Base-by-base conservation (phyloP, 2,329 filamentous ascomycete species). In the Sporothrix pallida region DNA sequence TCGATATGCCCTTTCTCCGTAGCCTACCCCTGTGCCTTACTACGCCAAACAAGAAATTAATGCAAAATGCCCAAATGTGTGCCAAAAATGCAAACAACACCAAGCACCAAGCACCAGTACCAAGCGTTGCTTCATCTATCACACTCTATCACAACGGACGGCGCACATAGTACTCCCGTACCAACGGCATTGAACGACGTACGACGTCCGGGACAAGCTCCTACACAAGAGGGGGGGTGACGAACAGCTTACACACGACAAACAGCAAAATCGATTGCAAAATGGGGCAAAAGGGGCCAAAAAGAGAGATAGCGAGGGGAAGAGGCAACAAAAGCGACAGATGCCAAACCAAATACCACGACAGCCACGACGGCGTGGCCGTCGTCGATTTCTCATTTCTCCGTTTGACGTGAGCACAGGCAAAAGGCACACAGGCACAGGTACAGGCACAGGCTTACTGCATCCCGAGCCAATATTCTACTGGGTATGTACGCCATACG, bases 131-230 rank as follows among this genome's bases (percentile, higher is more conserved):
- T 26, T 67, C 62, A 67, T 67, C 62, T 26, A 67, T 48, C 62
- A 48, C n/a, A 67, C 20, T 65, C 37, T 67, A 67, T 48, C 60
- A 46, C 60, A 67, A 44, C 62, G 62, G 62, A 67, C 42, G 62
- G 62, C 62, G 62, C 42, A 65, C 62, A 67, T 48, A 67, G 62
- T 67, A 67, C 42, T 15, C 62, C 62, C 42, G n/a, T 67, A 67
- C 42, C 62, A 54, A 52, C 67, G 48, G 67, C 67, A 69, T 69
- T 69, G 67, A 52, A 23, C 67, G 48, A 56, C 48, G 67, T 69
- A 69, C 67, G 48, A 69, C 48, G 67, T 69, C 67, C 67, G 67
- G 48, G 48, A 37, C 26, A 54, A 17, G 6, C 48, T 46, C 42
- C 42, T 37, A 65, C 10, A 23, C 9, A 63, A 5, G 60, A 23